phyloP scores from a whole-genome alignment of 805 yeast species.

The Teunomyces aglyptinius region DNA sequence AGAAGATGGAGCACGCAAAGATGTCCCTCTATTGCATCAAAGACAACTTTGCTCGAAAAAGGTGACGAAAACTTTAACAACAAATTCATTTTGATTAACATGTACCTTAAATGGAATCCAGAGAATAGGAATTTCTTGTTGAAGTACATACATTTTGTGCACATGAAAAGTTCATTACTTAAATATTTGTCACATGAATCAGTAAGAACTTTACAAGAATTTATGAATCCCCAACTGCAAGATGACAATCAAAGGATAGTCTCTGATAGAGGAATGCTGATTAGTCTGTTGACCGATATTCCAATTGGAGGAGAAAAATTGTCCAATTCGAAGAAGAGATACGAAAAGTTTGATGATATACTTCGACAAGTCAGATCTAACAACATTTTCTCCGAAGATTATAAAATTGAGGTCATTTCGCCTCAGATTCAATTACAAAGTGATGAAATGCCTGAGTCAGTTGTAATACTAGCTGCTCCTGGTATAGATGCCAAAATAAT shows the following conservation, averaged over 20 bases:
- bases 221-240: neutral
- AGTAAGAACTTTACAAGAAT: conserved; percentile 22
- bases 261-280: neutral
- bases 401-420: conserved; percentile 35
- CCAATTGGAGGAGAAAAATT: neutral
- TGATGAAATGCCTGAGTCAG: conserved; percentile 45
- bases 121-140: conserved; percentile 31
- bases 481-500: conserved; percentile 64
- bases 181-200: conserved; percentile 37
- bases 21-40: neutral
- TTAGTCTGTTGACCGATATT: neutral
- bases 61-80: conserved; percentile 27
- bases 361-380: conserved; percentile 18
- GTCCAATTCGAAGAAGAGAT: conserved; percentile 6
- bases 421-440: conserved; percentile 46
- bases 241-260: neutral
- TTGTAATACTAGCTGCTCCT: conserved; percentile 73
- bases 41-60: neutral
- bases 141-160: conserved; percentile 38
- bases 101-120: conserved; percentile 44
- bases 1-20: neutral
- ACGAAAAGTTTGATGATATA: conserved; percentile 33
- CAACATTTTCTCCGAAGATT: conserved; percentile 38
- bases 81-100: conserved; percentile 35
- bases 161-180: conserved; percentile 22